Percentiles rank a stretch among this genome's conserved stretches.
phyloP scores from a whole-genome alignment of 2,329 filamentous ascomycete species.

The Graphilbum sp. region DNA sequence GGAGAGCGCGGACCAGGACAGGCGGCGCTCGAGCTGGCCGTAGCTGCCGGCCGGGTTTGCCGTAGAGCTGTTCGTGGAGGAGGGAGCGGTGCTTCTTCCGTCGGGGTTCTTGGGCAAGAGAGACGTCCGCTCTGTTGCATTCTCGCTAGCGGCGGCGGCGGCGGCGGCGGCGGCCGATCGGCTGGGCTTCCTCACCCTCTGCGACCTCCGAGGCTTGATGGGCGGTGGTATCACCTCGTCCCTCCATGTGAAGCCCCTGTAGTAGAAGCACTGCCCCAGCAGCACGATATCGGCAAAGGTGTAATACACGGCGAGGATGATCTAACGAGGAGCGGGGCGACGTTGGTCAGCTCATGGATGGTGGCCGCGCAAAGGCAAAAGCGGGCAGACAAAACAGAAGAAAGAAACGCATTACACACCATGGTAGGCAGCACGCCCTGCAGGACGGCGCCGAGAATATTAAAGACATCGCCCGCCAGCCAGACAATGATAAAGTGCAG shows the following conservation, averaged over 20 bases:
- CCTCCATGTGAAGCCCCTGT: slow-evolving; percentile 61
- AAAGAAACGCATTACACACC: slow-evolving; percentile 25
- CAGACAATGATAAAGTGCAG: slow-evolving; percentile 78
- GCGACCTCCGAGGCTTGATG: slow-evolving; percentile 18
- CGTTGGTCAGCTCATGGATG: too few species aligned
- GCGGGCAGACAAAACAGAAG: too few species aligned
- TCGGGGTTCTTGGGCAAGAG: slow-evolving; percentile 20
- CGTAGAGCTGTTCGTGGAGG: too few species aligned
- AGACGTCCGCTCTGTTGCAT: slow-evolving; percentile 34
- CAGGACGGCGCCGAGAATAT: slow-evolving; percentile 15
- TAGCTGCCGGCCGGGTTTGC: too few species aligned
- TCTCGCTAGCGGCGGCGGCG: slow-evolving; percentile 12
- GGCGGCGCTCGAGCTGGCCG: slow-evolving; percentile 24
- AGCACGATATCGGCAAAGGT: slow-evolving; percentile 37
- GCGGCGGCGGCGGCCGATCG: slow-evolving; percentile 5
- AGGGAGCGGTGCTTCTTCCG: too few species aligned
- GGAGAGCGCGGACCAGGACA: slow-evolving; percentile 50
- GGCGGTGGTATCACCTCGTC: slow-evolving; percentile 32
- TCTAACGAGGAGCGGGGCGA: too few species aligned
- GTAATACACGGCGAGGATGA: slow-evolving; percentile 14
- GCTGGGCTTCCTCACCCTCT: background rate
- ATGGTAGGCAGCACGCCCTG: slow-evolving; percentile 77
- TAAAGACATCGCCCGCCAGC: slow-evolving; percentile 58
- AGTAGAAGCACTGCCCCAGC: slow-evolving; percentile 85
- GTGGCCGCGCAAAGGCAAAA: too few species aligned